A percentile compares a stretch with the other conserved stretches of the same genome.
Conservation (phyloP, 768 basidiomycete species). For the Leucosporidium scottii region DNA sequence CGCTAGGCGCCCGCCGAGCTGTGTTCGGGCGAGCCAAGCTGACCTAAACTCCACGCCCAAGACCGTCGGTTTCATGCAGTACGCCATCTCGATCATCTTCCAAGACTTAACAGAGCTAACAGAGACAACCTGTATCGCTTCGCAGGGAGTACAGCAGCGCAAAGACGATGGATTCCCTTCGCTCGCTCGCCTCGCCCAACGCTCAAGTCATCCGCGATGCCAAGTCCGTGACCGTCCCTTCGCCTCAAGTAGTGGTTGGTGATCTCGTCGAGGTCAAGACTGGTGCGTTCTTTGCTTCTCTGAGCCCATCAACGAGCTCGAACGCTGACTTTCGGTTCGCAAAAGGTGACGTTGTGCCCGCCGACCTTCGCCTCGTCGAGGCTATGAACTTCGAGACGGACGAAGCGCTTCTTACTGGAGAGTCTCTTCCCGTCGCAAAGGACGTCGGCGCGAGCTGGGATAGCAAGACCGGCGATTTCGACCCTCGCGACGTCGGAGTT, state of each 20-base stretch:
- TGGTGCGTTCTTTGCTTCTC: slow-evolving; percentile 32
- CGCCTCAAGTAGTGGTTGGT: slow-evolving; percentile 47
- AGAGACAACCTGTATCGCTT: not conserved
- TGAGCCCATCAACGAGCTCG: too few species aligned
- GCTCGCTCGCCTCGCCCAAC: slow-evolving; percentile 49
- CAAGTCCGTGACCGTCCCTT: slow-evolving; percentile 46
- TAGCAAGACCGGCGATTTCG: slow-evolving; percentile 16
- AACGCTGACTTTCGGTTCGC: not conserved
- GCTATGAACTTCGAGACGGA: slow-evolving; percentile 42
- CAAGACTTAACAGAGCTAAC: not conserved
- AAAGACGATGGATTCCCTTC: slow-evolving; percentile 52
- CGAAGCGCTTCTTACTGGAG: slow-evolving; percentile 47
- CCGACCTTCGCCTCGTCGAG: slow-evolving; percentile 40
- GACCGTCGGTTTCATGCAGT: slow-evolving; percentile 47
- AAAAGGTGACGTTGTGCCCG: slow-evolving; percentile 39
- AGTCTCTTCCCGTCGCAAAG: slow-evolving; percentile 44
- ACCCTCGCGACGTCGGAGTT: slow-evolving; percentile 29
- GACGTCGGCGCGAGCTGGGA: slow-evolving; percentile 24
- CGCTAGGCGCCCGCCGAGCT: not conserved
- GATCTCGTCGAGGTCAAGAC: slow-evolving; percentile 46
- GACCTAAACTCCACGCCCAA: slow-evolving; percentile 2
- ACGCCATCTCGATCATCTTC: not conserved
- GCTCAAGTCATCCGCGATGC: slow-evolving; percentile 48
- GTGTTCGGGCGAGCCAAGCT: too few species aligned
- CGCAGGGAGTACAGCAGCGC: slow-evolving; percentile 49